These are phyloP conservation scores for Neopestalotiopsis sp. DNA, from an alignment of 2,329 filamentous ascomycete genomes.

Conservation along the genomic window DNA sequence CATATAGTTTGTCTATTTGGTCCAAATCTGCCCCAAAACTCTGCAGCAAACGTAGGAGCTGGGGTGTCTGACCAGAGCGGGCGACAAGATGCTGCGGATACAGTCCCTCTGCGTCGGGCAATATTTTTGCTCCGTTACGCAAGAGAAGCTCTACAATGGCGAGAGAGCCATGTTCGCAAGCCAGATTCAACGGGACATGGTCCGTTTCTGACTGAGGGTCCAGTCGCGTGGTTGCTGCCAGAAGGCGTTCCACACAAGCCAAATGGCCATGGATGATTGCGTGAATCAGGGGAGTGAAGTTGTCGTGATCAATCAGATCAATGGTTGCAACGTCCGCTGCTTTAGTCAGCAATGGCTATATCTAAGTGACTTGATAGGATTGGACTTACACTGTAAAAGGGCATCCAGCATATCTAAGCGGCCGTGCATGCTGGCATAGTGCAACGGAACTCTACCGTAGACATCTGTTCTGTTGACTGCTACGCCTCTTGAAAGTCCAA, in stretches of 20 bases:
- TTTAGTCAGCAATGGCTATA: slow-evolving; percentile 20
- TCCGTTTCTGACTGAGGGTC: slow-evolving; percentile 86
- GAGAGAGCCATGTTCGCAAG: slow-evolving; percentile 89
- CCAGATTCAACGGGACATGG: slow-evolving; percentile 91
- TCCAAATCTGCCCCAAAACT: slow-evolving; percentile 88
- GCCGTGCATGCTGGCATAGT: slow-evolving; percentile 97
- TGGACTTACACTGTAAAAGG: slow-evolving; percentile 64
- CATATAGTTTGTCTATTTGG: slow-evolving; percentile 93
- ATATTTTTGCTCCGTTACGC: slow-evolving; percentile 76
- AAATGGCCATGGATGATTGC: slow-evolving; percentile 88
- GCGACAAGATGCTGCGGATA: slow-evolving; percentile 98
- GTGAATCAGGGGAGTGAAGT: slow-evolving; percentile 95
- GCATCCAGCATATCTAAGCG: slow-evolving; percentile 81
- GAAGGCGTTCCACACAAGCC: slow-evolving; percentile 77
- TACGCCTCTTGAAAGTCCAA: slow-evolving; percentile 77
- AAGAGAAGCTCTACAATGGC: slow-evolving; percentile 85
- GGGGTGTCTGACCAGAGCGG: slow-evolving; percentile 80
- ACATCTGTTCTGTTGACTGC: slow-evolving; percentile 84
- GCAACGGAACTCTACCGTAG: slow-evolving; percentile 89
- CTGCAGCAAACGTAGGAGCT: slow-evolving; percentile 80
- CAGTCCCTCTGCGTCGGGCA: slow-evolving; percentile 94
- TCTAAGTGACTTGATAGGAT: not conserved
- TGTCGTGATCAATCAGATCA: slow-evolving; percentile 91
- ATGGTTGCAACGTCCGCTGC: slow-evolving; percentile 76
- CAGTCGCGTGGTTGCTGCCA: slow-evolving; percentile 80